A percentile compares a stretch with the other conserved stretches of the same genome.
Conservation (phyloP, 148 eudicot genomes). For the Selenicereus undatus region DNA sequence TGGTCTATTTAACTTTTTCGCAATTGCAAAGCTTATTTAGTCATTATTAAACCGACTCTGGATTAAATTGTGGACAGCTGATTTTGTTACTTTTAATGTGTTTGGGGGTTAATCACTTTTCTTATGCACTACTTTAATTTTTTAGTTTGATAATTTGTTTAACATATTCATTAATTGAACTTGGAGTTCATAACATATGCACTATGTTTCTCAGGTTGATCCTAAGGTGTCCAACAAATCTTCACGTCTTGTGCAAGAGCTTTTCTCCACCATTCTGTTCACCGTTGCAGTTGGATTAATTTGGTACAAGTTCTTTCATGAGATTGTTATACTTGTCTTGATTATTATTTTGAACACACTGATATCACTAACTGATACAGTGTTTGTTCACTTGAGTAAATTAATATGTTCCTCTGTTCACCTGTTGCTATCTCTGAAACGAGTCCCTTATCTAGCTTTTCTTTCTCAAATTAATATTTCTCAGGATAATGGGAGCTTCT, state of each 20-base stretch:
- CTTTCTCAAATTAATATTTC: conserved; percentile 1
- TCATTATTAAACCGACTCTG: not conserved
- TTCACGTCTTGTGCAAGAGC: conserved; percentile 71
- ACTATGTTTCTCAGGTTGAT: conserved; percentile 55
- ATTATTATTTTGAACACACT: not conserved
- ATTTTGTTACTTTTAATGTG: not conserved
- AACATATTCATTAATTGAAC: not conserved
- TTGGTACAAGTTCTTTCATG: conserved; percentile 59
- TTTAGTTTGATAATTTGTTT: not conserved
- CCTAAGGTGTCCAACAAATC: conserved; percentile 67
- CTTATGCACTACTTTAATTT: not conserved
- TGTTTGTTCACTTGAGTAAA: not conserved
- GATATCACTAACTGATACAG: not conserved
- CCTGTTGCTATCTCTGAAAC: not conserved
- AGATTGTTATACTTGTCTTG: conserved; percentile 21
- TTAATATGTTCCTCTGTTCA: not conserved
- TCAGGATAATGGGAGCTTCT: conserved; percentile 82
- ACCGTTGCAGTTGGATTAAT: conserved; percentile 66
- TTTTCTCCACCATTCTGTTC: conserved; percentile 69
- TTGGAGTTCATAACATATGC: not conserved
- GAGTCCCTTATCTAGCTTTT: not conserved
- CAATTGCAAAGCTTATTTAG: not conserved
- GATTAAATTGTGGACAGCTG: not conserved
- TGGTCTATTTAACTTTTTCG: not conserved
- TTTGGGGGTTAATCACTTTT: not conserved